Evolutionary conservation across 2,329 filamentous ascomycete species (phyloP).

Genomic region (Sarocladium oryzae): DNA sequence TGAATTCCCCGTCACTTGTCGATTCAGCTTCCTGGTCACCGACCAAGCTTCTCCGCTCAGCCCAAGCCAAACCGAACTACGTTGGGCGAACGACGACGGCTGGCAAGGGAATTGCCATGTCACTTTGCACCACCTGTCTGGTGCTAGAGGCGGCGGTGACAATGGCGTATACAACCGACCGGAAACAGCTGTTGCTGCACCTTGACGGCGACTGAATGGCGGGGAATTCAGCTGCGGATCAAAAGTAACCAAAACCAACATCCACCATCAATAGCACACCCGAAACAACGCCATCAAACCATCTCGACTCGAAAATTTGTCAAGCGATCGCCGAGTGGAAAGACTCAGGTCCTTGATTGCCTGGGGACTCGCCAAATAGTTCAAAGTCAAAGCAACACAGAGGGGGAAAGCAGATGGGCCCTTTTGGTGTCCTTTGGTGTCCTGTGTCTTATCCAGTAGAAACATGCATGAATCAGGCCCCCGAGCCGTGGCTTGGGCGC

Average conservation of each 20-base stretch:
- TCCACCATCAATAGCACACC: neutral
- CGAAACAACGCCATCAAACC: neutral
- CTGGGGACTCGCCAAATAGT: neutral
- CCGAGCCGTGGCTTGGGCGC: neutral
- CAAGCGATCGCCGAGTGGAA: neutral
- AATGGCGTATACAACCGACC: neutral
- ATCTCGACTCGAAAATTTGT: neutral
- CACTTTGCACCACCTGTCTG: slow-evolving; percentile 4
- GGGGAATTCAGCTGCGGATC: neutral
- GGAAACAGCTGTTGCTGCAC: slow-evolving; percentile 5
- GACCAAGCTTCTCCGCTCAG: neutral
- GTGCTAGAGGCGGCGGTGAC: neutral
- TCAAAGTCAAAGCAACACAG: neutral
- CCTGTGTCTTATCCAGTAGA: neutral
- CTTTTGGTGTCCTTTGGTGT: neutral
- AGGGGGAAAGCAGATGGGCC: neutral
- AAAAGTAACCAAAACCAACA: slow-evolving; percentile 2
- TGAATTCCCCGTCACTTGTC: neutral
- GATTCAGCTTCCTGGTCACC: neutral
- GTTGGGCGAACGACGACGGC: neutral
- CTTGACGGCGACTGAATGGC: neutral
- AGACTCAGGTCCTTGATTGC: neutral
- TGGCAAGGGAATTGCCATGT: neutral
- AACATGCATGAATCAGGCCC: slow-evolving; percentile 7
- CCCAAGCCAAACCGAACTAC: neutral